phyloP scores from a whole-genome alignment of 2,329 filamentous ascomycete species.

The Sclerotinia sclerotiorum region DNA sequence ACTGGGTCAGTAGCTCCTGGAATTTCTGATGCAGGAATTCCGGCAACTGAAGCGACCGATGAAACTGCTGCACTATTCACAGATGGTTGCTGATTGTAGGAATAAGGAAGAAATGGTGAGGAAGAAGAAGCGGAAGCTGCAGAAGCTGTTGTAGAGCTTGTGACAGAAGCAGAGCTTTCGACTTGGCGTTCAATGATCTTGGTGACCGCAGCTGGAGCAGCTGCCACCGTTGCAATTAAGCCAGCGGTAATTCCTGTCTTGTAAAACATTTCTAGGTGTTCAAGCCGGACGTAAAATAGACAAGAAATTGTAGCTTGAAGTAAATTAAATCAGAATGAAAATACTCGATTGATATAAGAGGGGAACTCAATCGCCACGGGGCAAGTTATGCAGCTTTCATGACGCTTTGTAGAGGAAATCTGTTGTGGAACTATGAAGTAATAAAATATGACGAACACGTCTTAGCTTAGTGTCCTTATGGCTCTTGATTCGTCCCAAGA shows the following conservation, averaged over 20 bases:
- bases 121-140: not conserved
- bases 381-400: constrained; percentile 8
- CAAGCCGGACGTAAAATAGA: not conserved
- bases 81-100: constrained; percentile 33
- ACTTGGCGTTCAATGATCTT: not conserved
- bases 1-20: constrained; percentile 35
- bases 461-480: not conserved
- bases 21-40: constrained; percentile 34
- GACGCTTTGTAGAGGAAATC: constrained; percentile 8
- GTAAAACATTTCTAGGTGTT: constrained; percentile 17
- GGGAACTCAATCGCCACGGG: not conserved
- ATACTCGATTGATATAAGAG: constrained; percentile 8
- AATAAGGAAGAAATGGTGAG: constrained; percentile 26
- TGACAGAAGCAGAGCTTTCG: not conserved
- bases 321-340: not conserved
- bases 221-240: constrained; percentile 1
- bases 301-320: not conserved
- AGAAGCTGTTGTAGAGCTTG: not conserved
- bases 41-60: constrained; percentile 32
- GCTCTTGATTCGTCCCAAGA: not conserved
- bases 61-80: constrained; percentile 35
- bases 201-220: constrained; percentile 1
- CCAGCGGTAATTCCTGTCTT: constrained; percentile 11
- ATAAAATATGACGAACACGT: constrained; percentile 2
- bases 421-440: constrained; percentile 21